Evolutionary conservation across 2,329 filamentous ascomycete genomes (phyloP).

Genomic region (Simplicillium aogashimaense): DNA sequence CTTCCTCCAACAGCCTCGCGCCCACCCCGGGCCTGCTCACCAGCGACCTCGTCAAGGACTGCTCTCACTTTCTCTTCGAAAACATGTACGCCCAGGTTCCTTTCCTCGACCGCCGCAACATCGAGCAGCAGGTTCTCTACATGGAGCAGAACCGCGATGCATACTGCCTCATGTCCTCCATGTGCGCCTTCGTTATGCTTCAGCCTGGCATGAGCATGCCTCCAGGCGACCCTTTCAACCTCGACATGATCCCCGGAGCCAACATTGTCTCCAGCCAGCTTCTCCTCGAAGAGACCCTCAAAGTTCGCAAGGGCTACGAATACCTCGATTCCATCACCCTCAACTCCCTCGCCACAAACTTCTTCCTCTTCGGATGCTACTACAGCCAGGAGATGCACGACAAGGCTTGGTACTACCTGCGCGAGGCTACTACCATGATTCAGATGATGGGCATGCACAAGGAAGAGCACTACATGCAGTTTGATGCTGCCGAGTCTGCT

Average conservation of each 20-base stretch:
- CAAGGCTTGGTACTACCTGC: slow-evolving; percentile 69
- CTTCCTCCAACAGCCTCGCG: slow-evolving; percentile 35
- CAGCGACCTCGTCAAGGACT: slow-evolving; percentile 53
- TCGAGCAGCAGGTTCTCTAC: slow-evolving; percentile 49
- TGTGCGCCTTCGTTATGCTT: slow-evolving; percentile 59
- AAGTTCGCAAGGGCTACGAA: slow-evolving; percentile 54
- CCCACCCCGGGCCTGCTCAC: slow-evolving; percentile 53
- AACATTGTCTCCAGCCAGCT: slow-evolving; percentile 56
- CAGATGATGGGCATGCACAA: slow-evolving; percentile 51
- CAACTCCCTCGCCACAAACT: slow-evolving; percentile 60
- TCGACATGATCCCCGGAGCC: slow-evolving; percentile 46
- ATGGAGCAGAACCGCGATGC: slow-evolving; percentile 53
- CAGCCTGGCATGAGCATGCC: slow-evolving; percentile 58
- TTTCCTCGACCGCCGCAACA: slow-evolving; percentile 46
- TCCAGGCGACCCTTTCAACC: slow-evolving; percentile 42
- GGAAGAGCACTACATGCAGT: slow-evolving; percentile 51
- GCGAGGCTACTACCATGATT: slow-evolving; percentile 64
- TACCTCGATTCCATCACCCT: slow-evolving; percentile 46
- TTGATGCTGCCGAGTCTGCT: slow-evolving; percentile 49
- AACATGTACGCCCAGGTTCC: slow-evolving; percentile 57
- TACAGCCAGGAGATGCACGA: slow-evolving; percentile 64
- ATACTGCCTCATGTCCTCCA: slow-evolving; percentile 54
- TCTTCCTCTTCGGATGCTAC: slow-evolving; percentile 66
- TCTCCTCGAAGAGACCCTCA: slow-evolving; percentile 56
- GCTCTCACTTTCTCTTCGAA: slow-evolving; percentile 58